Percentiles rank a stretch among this genome's conserved stretches.
Evolutionary conservation across 352 stramenopile genomes (phyloP).

Genomic region (Globisporangium radiosum): DNA sequence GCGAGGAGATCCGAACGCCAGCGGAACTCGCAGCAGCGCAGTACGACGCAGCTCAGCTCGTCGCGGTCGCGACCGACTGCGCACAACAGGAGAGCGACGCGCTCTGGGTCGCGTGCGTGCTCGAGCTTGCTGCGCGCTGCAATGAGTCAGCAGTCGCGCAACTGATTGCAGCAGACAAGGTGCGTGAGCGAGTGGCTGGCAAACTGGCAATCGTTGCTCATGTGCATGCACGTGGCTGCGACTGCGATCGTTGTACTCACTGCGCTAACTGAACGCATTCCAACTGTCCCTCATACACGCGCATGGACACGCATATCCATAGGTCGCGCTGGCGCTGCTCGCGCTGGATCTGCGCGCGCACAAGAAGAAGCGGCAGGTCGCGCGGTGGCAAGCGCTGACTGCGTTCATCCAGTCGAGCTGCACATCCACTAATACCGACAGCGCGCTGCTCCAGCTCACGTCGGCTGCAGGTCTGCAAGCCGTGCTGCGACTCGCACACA

Average conservation of each 20-base stretch:
- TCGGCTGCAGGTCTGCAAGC: constrained; percentile 7
- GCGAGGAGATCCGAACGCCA: not conserved
- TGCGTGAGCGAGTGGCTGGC: not conserved
- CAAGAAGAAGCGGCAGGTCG: constrained; percentile 14
- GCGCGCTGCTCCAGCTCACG: not conserved
- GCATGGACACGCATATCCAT: not conserved
- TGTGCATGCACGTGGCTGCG: not conserved
- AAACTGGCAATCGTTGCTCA: not conserved
- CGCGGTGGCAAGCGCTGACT: constrained; percentile 13
- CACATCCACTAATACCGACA: not conserved
- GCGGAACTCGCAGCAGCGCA: not conserved
- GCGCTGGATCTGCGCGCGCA: constrained; percentile 2
- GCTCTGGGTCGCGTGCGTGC: constrained; percentile 7
- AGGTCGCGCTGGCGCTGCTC: constrained; percentile 5
- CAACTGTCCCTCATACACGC: not conserved
- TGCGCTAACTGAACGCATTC: not conserved
- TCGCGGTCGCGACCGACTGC: not conserved
- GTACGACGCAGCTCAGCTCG: not conserved
- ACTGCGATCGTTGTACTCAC: not conserved
- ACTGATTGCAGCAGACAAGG: constrained; percentile 3
- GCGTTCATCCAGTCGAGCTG: constrained; percentile 1
- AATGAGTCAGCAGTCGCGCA: not conserved
- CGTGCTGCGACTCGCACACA: constrained; percentile 20
- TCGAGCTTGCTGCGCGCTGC: constrained; percentile 8
- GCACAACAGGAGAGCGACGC: not conserved